These are phyloP conservation scores for Besnoitia besnoiti DNA, from an alignment of 169 alveolate species.

Conservation along the genomic window DNA sequence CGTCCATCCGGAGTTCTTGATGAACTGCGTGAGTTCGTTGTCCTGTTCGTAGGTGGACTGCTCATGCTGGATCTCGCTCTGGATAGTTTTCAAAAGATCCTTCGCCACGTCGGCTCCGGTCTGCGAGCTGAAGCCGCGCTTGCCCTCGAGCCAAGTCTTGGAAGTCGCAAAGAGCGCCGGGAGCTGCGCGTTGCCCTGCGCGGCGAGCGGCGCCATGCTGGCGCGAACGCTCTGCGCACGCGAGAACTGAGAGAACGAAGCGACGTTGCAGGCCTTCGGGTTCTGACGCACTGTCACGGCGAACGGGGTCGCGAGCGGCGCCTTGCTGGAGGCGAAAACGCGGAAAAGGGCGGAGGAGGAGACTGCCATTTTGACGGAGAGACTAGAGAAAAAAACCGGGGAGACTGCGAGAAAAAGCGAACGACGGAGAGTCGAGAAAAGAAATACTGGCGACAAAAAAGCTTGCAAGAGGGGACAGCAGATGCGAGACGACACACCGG, in stretches of 20 bases:
- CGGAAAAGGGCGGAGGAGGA: background rate
- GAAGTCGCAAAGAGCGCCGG: background rate
- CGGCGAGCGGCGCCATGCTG: too few species aligned
- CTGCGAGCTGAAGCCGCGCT: background rate
- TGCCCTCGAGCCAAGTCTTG: too few species aligned
- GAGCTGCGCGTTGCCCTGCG: background rate
- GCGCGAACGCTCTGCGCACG: too few species aligned
- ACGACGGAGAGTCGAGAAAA: background rate
- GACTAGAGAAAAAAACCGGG: background rate
- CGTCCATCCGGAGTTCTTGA: constrained; percentile 74
- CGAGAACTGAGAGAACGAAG: too few species aligned
- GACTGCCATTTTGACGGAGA: background rate
- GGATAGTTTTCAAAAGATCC: background rate
- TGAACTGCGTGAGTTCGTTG: constrained; percentile 17
- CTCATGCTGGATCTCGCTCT: constrained; percentile 47
- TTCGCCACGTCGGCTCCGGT: constrained; percentile 26
- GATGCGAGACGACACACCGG: too few species aligned
- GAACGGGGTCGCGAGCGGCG: too few species aligned
- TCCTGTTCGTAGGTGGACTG: constrained; percentile 42
- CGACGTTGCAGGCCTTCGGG: too few species aligned
- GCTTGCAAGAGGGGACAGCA: too few species aligned
- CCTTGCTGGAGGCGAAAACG: background rate
- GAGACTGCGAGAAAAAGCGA: background rate
- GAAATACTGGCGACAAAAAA: background rate
- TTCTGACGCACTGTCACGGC: too few species aligned